Percentiles rank a stretch among this genome's conserved stretches.
Conservation (phyloP, 2,329 filamentous ascomycete genomes). For the Ophiocordyceps camponoti-saundersi region DNA sequence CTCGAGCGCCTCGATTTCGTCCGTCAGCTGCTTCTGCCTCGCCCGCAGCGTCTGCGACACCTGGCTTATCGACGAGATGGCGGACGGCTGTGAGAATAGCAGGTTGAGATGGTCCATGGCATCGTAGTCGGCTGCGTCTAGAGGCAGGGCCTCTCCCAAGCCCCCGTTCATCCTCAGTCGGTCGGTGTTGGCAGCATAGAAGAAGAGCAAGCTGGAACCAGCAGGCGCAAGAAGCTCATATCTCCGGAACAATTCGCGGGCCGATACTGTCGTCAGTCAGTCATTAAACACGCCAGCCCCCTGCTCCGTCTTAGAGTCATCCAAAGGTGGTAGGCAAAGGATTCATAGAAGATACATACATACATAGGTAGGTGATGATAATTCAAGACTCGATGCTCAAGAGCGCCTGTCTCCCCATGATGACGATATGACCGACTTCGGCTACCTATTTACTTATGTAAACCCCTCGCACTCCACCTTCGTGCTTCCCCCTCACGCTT, state of each 20-base stretch:
- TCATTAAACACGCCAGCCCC: too few relatives aligned
- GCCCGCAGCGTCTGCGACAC: slow-evolving; percentile 57
- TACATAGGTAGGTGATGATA: neutral
- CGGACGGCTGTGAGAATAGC: slow-evolving; percentile 79
- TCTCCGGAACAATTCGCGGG: neutral
- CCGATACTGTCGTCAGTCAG: too few relatives aligned
- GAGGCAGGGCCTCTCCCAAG: slow-evolving; percentile 17
- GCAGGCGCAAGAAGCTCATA: neutral
- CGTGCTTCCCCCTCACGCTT: neutral
- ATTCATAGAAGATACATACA: neutral
- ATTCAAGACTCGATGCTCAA: neutral
- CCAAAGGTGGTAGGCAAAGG: neutral
- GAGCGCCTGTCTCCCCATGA: neutral
- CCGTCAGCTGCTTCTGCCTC: slow-evolving; percentile 69
- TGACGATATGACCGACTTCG: neutral
- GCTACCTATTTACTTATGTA: too few relatives aligned
- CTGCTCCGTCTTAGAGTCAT: too few relatives aligned
- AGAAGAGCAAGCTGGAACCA: neutral
- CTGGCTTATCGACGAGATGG: slow-evolving; percentile 57
- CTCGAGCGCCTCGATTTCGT: slow-evolving; percentile 56
- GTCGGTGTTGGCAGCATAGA: neutral
- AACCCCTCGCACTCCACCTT: neutral
- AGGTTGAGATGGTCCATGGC: slow-evolving; percentile 85
- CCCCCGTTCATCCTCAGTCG: slow-evolving; percentile 21
- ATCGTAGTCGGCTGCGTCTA: slow-evolving; percentile 59